Percentiles rank a stretch among this genome's conserved stretches.
These are phyloP conservation scores for Trichoderma sp. DNA, from an alignment of 2,329 filamentous ascomycete species.

Conservation along the genomic window DNA sequence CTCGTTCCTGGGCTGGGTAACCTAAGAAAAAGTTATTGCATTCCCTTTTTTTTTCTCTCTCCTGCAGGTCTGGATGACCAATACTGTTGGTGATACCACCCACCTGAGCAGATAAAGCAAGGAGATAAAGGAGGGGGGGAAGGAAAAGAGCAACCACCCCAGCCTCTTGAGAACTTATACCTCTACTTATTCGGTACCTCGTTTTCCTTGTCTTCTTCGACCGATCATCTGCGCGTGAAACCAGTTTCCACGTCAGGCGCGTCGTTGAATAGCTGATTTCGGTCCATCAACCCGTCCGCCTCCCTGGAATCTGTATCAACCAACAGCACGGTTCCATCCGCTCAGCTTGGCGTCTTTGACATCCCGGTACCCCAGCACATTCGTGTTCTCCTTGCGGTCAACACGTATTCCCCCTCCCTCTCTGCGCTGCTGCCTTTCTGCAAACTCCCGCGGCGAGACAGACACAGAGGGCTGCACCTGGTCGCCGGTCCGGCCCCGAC, in stretches of 20 bases:
- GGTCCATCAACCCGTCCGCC: not conserved
- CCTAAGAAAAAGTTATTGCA: not conserved
- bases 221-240: not conserved
- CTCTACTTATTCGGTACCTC: not conserved
- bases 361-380: not conserved
- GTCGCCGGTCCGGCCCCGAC: slow-evolving; percentile 1
- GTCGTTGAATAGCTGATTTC: not conserved
- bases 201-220: not conserved
- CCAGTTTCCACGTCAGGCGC: not conserved
- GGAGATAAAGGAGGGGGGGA: slow-evolving; percentile 9
- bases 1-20: not conserved
- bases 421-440: slow-evolving; percentile 8
- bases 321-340: slow-evolving; percentile 12
- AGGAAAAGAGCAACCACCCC: not conserved
- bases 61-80: not conserved
- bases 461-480: not conserved
- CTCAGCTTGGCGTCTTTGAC: slow-evolving; percentile 12
- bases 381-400: slow-evolving; percentile 4
- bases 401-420: not conserved
- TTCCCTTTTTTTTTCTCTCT: not conserved
- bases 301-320: not conserved
- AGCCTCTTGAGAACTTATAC: not conserved
- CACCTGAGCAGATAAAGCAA: slow-evolving; percentile 4
- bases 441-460: slow-evolving; percentile 13
- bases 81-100: slow-evolving; percentile 13